These are phyloP conservation scores for Porodaedalea pini DNA, from an alignment of 1,284 basidiomycete genomes.

Conservation along the genomic window DNA sequence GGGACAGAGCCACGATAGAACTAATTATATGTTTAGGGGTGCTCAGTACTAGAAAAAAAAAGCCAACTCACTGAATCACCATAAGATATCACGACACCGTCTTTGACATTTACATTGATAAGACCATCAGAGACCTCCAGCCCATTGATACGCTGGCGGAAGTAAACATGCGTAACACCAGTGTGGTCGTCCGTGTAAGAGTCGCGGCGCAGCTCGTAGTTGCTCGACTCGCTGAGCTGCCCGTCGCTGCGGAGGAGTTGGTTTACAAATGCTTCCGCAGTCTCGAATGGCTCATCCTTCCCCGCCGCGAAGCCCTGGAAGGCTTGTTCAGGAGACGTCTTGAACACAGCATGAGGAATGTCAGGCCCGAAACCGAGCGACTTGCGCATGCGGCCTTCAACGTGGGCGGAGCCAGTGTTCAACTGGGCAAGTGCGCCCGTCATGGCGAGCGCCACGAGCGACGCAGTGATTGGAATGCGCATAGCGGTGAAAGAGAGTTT, in stretches of 20 bases:
- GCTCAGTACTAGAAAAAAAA: conserved; percentile 13
- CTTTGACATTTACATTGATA: conserved; percentile 86
- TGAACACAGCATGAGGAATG: conserved; percentile 69
- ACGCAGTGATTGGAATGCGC: conserved; percentile 18
- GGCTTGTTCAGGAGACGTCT: conserved; percentile 46
- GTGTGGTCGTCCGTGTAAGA: conserved; percentile 84
- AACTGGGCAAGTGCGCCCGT: conserved; percentile 9
- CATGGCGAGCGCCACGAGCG: conserved; percentile 18
- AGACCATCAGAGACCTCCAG: conserved; percentile 86
- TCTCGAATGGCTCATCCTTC: conserved; percentile 47
- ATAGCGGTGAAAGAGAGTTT: conserved; percentile 11
- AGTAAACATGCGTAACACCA: conserved; percentile 82
- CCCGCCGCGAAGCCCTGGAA: conserved; percentile 27
- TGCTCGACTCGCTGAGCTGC: conserved; percentile 36
- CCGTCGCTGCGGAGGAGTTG: conserved; percentile 38
- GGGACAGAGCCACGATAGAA: conserved; percentile 61
- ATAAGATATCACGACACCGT: conserved; percentile 75
- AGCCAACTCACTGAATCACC: conserved; percentile 67
- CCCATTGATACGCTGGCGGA: conserved; percentile 77
- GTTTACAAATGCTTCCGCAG: conserved; percentile 59
- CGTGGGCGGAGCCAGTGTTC: too few relatives aligned
- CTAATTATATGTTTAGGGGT: conserved; percentile 35
- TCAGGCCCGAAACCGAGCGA: conserved; percentile 76
- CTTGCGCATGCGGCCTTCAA: conserved; percentile 48
- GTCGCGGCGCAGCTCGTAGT: conserved; percentile 67